Percentiles rank a stretch among this genome's conserved stretches.
Conservation (phyloP, 129 eudicot genomes). For the Arctium minus region DNA sequence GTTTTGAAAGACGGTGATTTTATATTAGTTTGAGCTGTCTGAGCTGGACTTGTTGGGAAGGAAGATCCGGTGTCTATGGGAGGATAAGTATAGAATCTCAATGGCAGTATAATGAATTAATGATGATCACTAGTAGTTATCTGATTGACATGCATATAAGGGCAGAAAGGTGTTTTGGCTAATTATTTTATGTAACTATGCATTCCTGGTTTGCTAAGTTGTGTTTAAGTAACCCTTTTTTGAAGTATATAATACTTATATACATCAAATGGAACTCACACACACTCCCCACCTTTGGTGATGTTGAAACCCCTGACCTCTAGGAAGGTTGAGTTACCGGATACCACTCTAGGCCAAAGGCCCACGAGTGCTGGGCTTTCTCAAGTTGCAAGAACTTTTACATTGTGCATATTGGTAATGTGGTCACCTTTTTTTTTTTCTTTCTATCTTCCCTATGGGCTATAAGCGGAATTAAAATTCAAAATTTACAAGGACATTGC, state of each 20-base stretch:
- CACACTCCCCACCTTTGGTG: too few relatives aligned
- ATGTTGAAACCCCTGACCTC: too few relatives aligned
- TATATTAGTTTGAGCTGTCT: not conserved
- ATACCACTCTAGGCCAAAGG: too few relatives aligned
- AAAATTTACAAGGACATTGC: not conserved
- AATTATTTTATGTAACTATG: not conserved
- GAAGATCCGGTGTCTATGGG: not conserved
- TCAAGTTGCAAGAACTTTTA: constrained; percentile 4
- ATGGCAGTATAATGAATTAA: not conserved
- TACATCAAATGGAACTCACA: too few relatives aligned
- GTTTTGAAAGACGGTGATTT: not conserved
- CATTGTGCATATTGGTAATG: not conserved
- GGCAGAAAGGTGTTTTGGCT: not conserved
- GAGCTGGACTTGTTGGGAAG: not conserved
- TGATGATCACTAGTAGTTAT: not conserved
- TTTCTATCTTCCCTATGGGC: too few relatives aligned
- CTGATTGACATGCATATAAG: not conserved
- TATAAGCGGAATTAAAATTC: not conserved
- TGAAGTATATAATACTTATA: too few relatives aligned
- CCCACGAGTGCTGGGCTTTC: not conserved
- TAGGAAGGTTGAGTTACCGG: too few relatives aligned
- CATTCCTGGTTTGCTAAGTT: not conserved
- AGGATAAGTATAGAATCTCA: not conserved
- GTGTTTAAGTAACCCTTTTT: not conserved
- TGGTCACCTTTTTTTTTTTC: not conserved